Evolutionary conservation across 345 rosid species (phyloP).

Genomic region (Draba incana): DNA sequence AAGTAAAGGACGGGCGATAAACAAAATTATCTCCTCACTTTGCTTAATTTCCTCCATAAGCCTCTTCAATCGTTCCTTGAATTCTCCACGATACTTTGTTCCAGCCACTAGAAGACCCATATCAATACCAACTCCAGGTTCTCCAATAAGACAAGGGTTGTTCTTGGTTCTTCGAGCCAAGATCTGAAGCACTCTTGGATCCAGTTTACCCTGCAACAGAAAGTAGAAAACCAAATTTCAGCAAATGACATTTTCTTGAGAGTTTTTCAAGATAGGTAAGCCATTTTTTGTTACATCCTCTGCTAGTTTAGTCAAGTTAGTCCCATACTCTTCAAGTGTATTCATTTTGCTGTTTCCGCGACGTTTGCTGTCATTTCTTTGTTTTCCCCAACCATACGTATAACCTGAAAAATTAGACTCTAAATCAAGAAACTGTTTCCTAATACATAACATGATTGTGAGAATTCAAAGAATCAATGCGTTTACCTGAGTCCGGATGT

Average conservation of each 20-base stretch:
- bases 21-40: constrained; percentile 94
- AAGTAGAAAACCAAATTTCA: constrained; percentile 8
- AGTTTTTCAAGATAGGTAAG: neutral
- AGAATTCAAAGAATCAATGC: constrained; percentile 4
- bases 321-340: constrained; percentile 97
- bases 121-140: constrained; percentile 99
- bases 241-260: constrained; percentile 2
- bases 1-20: too few relatives aligned
- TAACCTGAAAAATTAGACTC: constrained; percentile 55
- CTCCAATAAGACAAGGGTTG: constrained; percentile 98
- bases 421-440: neutral
- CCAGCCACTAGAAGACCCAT: constrained; percentile 99
- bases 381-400: constrained; percentile 98
- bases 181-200: constrained; percentile 96
- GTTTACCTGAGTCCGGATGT: constrained; percentile 92
- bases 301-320: constrained; percentile 93
- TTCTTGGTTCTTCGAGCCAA: constrained; percentile 97
- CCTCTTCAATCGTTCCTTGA: constrained; percentile 97
- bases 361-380: constrained; percentile 78
- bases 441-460: neutral
- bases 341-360: constrained; percentile 84
- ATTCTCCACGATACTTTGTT: constrained; percentile 96
- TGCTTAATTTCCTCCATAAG: constrained; percentile 99
- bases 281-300: constrained; percentile 69
- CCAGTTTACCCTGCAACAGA: constrained; percentile 80